These are phyloP conservation scores for Claviceps sp. DNA, from an alignment of 2,329 filamentous ascomycete genomes.

Conservation along the genomic window DNA sequence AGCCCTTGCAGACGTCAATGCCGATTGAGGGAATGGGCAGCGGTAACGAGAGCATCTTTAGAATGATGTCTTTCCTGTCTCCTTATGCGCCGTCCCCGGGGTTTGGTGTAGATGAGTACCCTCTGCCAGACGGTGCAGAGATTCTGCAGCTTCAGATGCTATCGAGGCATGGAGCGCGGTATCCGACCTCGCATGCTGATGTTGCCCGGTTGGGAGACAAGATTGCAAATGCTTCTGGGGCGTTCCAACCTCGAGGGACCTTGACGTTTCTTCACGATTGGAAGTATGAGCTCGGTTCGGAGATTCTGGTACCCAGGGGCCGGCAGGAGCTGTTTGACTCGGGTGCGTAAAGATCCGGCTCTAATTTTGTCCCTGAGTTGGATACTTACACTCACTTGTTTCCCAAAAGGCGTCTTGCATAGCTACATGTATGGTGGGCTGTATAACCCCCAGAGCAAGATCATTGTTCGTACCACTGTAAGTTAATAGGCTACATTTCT, in stretches of 20 bases:
- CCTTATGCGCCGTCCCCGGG: constrained; percentile 60
- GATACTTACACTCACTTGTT: background rate
- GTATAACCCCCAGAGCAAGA: constrained; percentile 59
- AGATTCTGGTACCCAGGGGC: constrained; percentile 60
- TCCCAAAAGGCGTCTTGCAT: constrained; percentile 43
- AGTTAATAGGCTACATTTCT: constrained; percentile 6
- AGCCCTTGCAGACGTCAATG: constrained; percentile 56
- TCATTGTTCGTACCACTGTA: constrained; percentile 57
- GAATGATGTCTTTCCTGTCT: constrained; percentile 51
- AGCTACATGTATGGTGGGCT: constrained; percentile 60
- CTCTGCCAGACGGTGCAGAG: constrained; percentile 50
- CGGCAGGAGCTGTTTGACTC: constrained; percentile 62
- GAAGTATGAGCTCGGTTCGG: constrained; percentile 54
- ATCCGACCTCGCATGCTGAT: constrained; percentile 49
- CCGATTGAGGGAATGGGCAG: constrained; percentile 47
- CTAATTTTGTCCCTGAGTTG: no score
- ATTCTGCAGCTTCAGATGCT: constrained; percentile 61
- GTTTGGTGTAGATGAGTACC: constrained; percentile 61
- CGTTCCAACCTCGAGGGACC: constrained; percentile 41
- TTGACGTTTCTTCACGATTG: constrained; percentile 57
- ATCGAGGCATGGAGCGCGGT: constrained; percentile 59
- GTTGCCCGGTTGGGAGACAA: constrained; percentile 42
- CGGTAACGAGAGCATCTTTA: constrained; percentile 53
- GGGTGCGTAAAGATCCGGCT: constrained; percentile 14
- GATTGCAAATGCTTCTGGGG: constrained; percentile 38